Evolutionary conservation across 495 filamentous ascomycete species (phyloP).

Genomic region (Penicillium longicatenatum): DNA sequence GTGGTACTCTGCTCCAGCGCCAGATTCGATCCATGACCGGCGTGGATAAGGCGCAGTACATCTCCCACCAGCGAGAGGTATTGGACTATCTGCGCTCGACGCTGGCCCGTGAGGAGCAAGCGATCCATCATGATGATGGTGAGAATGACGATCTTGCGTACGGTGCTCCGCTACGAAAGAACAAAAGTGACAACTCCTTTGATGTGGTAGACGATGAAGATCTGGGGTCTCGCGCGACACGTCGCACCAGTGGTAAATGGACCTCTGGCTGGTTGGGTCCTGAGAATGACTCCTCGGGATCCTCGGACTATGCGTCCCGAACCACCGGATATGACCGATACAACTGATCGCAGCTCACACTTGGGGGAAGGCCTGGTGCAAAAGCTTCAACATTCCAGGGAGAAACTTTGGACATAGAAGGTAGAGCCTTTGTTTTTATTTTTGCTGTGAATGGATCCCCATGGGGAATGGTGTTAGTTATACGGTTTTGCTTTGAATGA

Average conservation of each 20-base stretch:
- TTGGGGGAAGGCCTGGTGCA: neutral
- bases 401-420: neutral
- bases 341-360: neutral
- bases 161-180: conserved; percentile 62
- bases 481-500: neutral
- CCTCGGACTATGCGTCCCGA: conserved; percentile 37
- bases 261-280: conserved; percentile 42
- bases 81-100: conserved; percentile 70
- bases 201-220: conserved; percentile 79
- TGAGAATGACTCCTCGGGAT: conserved; percentile 29
- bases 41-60: conserved; percentile 67
- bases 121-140: conserved; percentile 39
- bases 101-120: conserved; percentile 70
- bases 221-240: conserved; percentile 34
- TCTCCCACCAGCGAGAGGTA: conserved; percentile 71
- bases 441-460: neutral
- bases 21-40: conserved; percentile 55
- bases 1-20: conserved; percentile 67
- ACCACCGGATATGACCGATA: conserved; percentile 32
- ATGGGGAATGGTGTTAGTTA: neutral
- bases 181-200: conserved; percentile 76
- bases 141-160: conserved; percentile 51
- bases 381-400: neutral
- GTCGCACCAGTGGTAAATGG: conserved; percentile 36
- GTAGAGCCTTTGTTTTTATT: neutral